phyloP scores from a whole-genome alignment of 345 rosid genomes.

The Clausena lansium region DNA sequence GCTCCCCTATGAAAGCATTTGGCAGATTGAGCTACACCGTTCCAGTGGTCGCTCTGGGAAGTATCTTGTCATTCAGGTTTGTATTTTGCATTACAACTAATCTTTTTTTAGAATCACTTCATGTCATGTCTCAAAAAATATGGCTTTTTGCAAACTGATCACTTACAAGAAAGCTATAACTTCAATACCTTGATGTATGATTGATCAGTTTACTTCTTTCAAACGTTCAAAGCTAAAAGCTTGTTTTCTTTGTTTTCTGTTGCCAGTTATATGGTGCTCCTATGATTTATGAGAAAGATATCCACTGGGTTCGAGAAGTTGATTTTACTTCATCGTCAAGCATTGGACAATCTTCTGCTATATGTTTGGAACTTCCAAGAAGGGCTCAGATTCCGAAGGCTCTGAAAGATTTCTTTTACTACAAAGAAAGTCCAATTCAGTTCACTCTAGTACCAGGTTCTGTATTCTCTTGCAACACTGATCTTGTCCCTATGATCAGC shows the following conservation, averaged over 20 bases:
- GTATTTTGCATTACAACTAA: background rate
- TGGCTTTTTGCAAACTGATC: too few relatives aligned
- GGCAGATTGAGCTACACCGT: conserved; percentile 15
- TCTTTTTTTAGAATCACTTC: background rate
- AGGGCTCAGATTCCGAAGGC: conserved; percentile 26
- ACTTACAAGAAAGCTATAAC: too few relatives aligned
- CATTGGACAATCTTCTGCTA: too few relatives aligned
- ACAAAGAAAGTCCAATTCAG: conserved; percentile 22
- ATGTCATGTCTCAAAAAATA: too few relatives aligned
- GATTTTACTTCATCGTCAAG: too few relatives aligned
- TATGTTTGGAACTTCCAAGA: conserved; percentile 18
- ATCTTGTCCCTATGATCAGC: too few relatives aligned
- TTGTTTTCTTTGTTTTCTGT: background rate
- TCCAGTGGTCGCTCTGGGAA: conserved; percentile 11
- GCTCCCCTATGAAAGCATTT: too few relatives aligned
- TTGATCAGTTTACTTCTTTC: background rate
- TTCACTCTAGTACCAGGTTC: too few relatives aligned
- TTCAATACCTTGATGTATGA: too few relatives aligned
- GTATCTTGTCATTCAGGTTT: conserved; percentile 47
- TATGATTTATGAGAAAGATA: conserved; percentile 11
- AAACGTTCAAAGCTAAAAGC: background rate
- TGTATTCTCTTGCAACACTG: too few relatives aligned
- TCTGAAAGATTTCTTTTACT: conserved; percentile 29
- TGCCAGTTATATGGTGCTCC: conserved; percentile 45
- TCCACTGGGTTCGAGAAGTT: too few relatives aligned